These are phyloP conservation scores for Fomes fomentarius DNA, from an alignment of 1,284 basidiomycete species.

Conservation along the genomic window DNA sequence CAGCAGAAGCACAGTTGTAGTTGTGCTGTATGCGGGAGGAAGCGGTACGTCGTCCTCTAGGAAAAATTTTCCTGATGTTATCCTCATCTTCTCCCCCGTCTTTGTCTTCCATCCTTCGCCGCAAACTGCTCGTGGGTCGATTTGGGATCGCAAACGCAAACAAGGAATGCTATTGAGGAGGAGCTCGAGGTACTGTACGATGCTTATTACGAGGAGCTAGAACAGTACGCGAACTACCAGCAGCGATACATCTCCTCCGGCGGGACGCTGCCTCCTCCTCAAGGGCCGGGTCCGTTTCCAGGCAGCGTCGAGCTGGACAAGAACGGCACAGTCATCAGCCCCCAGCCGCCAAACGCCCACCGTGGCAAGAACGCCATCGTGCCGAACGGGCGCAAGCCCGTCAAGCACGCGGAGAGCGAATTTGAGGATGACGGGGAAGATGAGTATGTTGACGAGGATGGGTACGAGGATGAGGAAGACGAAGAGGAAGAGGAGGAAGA, in stretches of 20 bases:
- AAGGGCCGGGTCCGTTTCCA: conserved; percentile 97
- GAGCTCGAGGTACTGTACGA: conserved; percentile 99
- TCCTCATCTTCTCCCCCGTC: conserved; percentile 22
- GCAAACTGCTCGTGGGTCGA: conserved; percentile 12
- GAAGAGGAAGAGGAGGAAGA: conserved; percentile 38
- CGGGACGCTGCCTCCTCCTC: conserved; percentile 86
- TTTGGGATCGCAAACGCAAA: conserved; percentile 34
- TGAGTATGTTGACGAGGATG: conserved; percentile 43
- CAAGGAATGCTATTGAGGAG: conserved; percentile 94
- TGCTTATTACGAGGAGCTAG: conserved; percentile 99
- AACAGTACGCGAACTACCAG: conserved; percentile 97
- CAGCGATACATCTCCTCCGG: conserved; percentile 89
- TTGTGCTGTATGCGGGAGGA: conserved; percentile 96
- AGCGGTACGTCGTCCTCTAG: conserved; percentile 70
- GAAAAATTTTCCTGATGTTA: conserved; percentile 44
- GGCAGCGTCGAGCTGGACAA: conserved; percentile 96
- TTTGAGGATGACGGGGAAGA: conserved; percentile 54
- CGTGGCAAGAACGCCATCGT: conserved; percentile 41
- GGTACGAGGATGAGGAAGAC: conserved; percentile 37
- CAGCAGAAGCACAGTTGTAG: conserved; percentile 96
- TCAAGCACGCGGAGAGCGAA: conserved; percentile 56
- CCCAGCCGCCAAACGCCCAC: conserved; percentile 47
- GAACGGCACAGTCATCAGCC: conserved; percentile 81
- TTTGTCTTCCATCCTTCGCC: conserved; percentile 20
- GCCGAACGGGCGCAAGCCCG: conserved; percentile 53